A percentile compares a stretch with the other conserved stretches of the same genome.
These are phyloP conservation scores for Chaetomium fimeti DNA, from an alignment of 495 filamentous ascomycete genomes.

Conservation along the genomic window DNA sequence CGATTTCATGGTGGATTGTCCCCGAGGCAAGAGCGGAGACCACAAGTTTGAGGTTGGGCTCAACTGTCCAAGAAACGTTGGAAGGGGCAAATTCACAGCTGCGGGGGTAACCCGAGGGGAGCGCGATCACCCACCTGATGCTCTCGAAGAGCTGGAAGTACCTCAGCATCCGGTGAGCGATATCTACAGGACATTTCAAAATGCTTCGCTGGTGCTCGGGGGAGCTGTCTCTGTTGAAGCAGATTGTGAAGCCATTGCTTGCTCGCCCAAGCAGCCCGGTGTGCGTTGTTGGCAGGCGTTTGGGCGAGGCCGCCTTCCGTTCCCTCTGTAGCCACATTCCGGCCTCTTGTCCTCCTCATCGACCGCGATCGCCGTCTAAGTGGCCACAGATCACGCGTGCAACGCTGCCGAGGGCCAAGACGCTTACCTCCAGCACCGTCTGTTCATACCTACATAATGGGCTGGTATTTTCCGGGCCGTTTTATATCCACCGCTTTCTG, in stretches of 20 bases:
- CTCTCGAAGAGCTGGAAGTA: not conserved
- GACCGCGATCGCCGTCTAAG: not conserved
- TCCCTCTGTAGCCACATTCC: not conserved
- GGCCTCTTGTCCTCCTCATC: slow-evolving; percentile 4
- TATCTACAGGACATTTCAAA: too few relatives aligned
- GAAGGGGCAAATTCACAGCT: slow-evolving; percentile 21
- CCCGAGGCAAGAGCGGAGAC: slow-evolving; percentile 11
- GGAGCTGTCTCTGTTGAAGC: too few relatives aligned
- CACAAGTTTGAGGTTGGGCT: slow-evolving; percentile 12
- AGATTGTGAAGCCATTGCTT: too few relatives aligned
- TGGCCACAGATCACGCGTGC: slow-evolving; percentile 7
- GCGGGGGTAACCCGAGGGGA: slow-evolving; percentile 11
- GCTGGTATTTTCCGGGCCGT: not conserved
- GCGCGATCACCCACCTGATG: not conserved
- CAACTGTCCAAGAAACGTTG: slow-evolving; percentile 5
- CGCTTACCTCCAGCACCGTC: not conserved
- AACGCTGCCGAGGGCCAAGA: not conserved
- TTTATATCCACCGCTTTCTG: not conserved
- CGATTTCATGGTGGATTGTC: not conserved
- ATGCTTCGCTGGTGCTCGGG: too few relatives aligned
- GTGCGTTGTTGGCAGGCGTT: too few relatives aligned
- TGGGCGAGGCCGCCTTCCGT: not conserved
- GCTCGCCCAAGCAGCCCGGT: too few relatives aligned
- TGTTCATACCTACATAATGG: not conserved
- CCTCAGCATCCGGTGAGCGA: too few relatives aligned